phyloP scores from a whole-genome alignment of 176 grass and related monocot species.

The Musa beccarii region DNA sequence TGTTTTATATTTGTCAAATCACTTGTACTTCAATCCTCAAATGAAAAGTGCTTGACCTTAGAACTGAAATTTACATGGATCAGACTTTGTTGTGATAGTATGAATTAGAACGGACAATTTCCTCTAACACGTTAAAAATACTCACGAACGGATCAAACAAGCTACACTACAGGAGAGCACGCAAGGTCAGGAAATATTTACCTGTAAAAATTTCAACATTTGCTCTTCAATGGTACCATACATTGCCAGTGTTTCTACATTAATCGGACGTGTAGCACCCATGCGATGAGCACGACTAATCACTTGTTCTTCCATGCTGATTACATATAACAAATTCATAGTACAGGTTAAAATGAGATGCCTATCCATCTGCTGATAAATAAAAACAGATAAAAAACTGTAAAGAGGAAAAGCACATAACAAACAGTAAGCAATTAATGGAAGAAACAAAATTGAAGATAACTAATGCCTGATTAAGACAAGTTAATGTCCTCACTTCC shows the following conservation, averaged over 20 bases:
- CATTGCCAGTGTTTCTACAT: constrained; percentile 89
- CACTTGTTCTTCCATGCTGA: constrained; percentile 95
- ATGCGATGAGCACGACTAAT: constrained; percentile 90
- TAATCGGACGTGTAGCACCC: constrained; percentile 84
- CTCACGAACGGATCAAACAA: not conserved
- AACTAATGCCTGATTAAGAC: too few relatives aligned
- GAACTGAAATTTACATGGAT: not conserved
- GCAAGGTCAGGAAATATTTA: constrained; percentile 15
- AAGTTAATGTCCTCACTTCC: not conserved
- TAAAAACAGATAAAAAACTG: not conserved
- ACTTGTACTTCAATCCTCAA: not conserved
- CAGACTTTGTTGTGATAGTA: too few relatives aligned
- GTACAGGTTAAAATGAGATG: not conserved
- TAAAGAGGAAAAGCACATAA: not conserved
- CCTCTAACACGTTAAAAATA: not conserved
- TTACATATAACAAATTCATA: constrained; percentile 22
- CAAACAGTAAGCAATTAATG: not conserved
- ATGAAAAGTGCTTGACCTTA: not conserved
- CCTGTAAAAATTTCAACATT: constrained; percentile 83
- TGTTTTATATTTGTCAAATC: not conserved
- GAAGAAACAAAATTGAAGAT: not conserved
- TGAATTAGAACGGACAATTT: not conserved
- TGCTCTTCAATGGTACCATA: constrained; percentile 92
- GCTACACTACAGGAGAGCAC: not conserved
- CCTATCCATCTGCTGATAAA: not conserved